Conservation (phyloP, 2,329 filamentous ascomycete genomes). For the Fusarium sp. region DNA sequence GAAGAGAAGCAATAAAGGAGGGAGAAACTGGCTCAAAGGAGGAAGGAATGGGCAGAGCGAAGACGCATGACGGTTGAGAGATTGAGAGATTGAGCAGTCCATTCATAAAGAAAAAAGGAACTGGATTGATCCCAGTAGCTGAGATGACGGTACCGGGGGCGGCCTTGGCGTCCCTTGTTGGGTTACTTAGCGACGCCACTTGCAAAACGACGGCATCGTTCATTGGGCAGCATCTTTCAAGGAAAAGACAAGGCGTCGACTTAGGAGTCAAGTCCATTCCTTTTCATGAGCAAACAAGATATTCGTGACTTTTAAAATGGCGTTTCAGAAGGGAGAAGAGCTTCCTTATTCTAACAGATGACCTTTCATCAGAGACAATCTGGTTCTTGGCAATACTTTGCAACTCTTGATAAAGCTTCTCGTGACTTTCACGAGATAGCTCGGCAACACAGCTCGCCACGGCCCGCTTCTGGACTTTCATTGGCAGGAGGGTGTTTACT, state of each 20-base stretch:
- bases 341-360: neutral
- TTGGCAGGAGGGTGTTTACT: constrained; percentile 10
- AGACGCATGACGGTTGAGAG: constrained; percentile 35
- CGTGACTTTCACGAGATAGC: constrained; percentile 21
- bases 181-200: constrained; percentile 39
- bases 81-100: constrained; percentile 31
- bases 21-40: constrained; percentile 11
- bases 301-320: neutral
- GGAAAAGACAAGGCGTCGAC: constrained; percentile 8
- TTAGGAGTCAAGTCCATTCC: constrained; percentile 4
- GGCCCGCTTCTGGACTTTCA: constrained; percentile 36
- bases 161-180: constrained; percentile 42
- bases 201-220: constrained; percentile 18
- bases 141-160: constrained; percentile 43
- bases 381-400: neutral
- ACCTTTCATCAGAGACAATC: neutral
- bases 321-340: neutral
- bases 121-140: constrained; percentile 33
- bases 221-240: constrained; percentile 28
- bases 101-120: constrained; percentile 28
- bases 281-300: neutral
- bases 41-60: constrained; percentile 33
- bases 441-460: constrained; percentile 37
- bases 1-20: constrained; percentile 18
- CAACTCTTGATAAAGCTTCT: constrained; percentile 1